A percentile compares a stretch with the other conserved stretches of the same genome.
phyloP scores from a whole-genome alignment of 345 rosid species.

The Jatropha curcas region DNA sequence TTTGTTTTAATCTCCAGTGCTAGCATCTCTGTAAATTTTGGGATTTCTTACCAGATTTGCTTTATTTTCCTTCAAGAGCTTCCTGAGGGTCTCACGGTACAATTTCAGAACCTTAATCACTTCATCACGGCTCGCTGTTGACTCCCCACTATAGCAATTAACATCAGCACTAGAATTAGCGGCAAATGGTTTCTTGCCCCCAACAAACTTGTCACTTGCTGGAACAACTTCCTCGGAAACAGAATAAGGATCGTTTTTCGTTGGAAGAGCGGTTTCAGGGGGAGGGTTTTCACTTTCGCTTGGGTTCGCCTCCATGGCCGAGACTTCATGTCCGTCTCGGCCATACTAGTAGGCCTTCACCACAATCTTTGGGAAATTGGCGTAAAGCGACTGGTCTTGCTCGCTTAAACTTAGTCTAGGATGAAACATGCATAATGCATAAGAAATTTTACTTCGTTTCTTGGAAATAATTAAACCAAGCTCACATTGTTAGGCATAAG shows the following conservation, averaged over 20 bases:
- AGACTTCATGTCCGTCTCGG: no score
- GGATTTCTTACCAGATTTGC: not conserved
- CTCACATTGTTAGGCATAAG: no score
- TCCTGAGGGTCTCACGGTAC: not conserved
- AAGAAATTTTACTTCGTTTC: no score
- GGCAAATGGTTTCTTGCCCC: not conserved
- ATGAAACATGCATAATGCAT: not conserved
- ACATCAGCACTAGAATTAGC: no score
- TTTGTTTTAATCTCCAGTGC: not conserved
- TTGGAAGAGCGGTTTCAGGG: not conserved
- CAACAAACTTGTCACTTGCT: no score
- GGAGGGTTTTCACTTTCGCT: not conserved
- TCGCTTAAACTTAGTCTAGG: not conserved
- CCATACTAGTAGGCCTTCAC: not conserved
- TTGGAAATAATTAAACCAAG: no score
- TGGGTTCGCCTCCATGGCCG: not conserved
- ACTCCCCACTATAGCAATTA: no score
- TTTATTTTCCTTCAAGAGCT: not conserved
- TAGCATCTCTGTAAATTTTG: not conserved
- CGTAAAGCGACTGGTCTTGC: not conserved
- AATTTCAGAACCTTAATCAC: constrained; percentile 6
- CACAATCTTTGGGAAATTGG: not conserved
- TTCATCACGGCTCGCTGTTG: not conserved
- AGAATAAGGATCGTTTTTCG: no score
- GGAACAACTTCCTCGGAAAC: no score